phyloP scores from a whole-genome alignment of 345 rosid genomes.

The Cardamine resedifolia region DNA sequence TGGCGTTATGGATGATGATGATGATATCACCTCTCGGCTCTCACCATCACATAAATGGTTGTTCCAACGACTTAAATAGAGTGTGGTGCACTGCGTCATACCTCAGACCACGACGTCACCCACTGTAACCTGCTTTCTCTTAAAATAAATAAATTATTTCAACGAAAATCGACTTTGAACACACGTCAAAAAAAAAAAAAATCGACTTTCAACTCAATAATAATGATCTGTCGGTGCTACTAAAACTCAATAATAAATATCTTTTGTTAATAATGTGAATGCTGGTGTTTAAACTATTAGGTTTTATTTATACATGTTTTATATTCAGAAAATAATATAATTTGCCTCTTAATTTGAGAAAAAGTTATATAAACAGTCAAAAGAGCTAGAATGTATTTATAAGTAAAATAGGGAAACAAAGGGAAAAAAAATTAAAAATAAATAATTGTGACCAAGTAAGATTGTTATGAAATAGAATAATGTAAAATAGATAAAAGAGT shows the following conservation, averaged over 20 bases:
- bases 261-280: constrained; percentile 20
- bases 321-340: background rate
- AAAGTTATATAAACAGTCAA: background rate
- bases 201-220: constrained; percentile 2
- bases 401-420: background rate
- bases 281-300: constrained; percentile 4
- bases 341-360: background rate
- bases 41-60: constrained; percentile 3
- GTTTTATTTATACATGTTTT: background rate
- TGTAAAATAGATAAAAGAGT: constrained; percentile 1
- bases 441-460: background rate
- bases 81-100: background rate
- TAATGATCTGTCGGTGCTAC: constrained; percentile 27
- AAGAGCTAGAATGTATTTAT: background rate
- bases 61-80: constrained; percentile 23
- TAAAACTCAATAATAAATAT: background rate
- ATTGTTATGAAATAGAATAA: background rate
- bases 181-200: background rate
- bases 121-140: constrained; percentile 21
- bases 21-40: background rate
- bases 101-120: constrained; percentile 18
- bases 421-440: no score
- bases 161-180: background rate
- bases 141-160: background rate
- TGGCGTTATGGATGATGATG: constrained; percentile 3